These are phyloP conservation scores for Scheffersomyces illinoinensis DNA, from an alignment of 1,139 yeast species.

Conservation along the genomic window DNA sequence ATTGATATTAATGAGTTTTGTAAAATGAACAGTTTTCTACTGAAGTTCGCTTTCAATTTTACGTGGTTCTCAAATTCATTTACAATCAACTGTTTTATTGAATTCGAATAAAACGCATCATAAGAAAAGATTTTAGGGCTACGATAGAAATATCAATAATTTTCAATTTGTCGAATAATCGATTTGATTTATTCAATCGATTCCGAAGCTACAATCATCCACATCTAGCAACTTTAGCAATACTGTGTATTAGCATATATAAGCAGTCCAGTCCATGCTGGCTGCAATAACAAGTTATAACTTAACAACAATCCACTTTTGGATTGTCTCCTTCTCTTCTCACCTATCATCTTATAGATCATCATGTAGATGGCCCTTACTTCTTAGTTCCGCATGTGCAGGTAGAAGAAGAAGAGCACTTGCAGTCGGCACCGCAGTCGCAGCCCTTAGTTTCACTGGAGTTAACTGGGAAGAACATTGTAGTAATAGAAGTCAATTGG, in stretches of 20 bases:
- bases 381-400: constrained; percentile 26
- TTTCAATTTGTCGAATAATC: background rate
- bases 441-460: constrained; percentile 19
- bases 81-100: too few species aligned
- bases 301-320: background rate
- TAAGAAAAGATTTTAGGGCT: too few species aligned
- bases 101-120: background rate
- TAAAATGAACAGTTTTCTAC: background rate
- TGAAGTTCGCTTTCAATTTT: background rate
- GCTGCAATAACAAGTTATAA: background rate
- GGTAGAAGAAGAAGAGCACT: constrained; percentile 21
- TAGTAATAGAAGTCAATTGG: background rate
- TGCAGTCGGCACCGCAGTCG: constrained; percentile 25
- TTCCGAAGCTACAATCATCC: background rate
- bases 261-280: background rate
- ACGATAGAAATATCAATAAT: background rate
- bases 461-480: constrained; percentile 8
- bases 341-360: background rate
- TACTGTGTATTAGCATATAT: background rate
- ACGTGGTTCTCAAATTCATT: too few species aligned
- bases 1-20: background rate
- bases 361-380: constrained; percentile 2
- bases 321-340: background rate
- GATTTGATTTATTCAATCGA: too few species aligned
- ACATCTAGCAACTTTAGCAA: background rate